Evolutionary conservation across 305 asterid species (phyloP).

Genomic region (Andrographis paniculata): DNA sequence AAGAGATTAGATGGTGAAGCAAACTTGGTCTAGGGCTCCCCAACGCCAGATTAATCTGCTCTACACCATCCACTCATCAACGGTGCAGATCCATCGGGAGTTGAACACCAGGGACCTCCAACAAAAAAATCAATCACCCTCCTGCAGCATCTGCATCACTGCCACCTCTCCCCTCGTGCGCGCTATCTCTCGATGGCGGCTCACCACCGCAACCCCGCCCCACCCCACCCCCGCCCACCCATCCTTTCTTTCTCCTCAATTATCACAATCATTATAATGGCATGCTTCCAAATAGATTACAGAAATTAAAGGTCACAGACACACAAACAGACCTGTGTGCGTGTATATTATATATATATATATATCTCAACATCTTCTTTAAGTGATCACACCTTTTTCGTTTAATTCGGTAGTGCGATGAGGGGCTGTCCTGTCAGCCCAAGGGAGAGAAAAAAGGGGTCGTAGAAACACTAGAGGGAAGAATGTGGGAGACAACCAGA

Average conservation of each 20-base stretch:
- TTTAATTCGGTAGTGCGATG: conserved; percentile 34
- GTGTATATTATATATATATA: conserved; percentile 10
- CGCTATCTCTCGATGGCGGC: conserved; percentile 39
- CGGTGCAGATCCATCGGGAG: neutral
- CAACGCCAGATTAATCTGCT: neutral
- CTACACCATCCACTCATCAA: neutral
- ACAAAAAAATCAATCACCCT: neutral
- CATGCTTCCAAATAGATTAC: conserved; percentile 41
- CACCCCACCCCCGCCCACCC: neutral
- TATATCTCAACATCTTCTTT: neutral
- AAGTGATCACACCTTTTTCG: neutral
- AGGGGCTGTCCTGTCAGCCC: conserved; percentile 52
- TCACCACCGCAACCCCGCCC: conserved; percentile 28
- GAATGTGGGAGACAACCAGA: conserved; percentile 51
- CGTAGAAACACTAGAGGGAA: conserved; percentile 8
- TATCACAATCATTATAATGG: conserved; percentile 32
- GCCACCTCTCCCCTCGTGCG: conserved; percentile 34
- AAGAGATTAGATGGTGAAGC: too few species aligned
- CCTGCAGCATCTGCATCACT: too few species aligned
- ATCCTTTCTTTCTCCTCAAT: conserved; percentile 15
- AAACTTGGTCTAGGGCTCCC: neutral
- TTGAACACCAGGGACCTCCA: neutral
- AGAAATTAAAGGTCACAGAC: neutral
- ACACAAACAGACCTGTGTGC: conserved; percentile 11
- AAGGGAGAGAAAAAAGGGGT: neutral